Percentiles rank a stretch among this genome's conserved stretches.
These are phyloP conservation scores for Kitagawia praeruptora DNA, from an alignment of 129 eudicot species.

Conservation along the genomic window DNA sequence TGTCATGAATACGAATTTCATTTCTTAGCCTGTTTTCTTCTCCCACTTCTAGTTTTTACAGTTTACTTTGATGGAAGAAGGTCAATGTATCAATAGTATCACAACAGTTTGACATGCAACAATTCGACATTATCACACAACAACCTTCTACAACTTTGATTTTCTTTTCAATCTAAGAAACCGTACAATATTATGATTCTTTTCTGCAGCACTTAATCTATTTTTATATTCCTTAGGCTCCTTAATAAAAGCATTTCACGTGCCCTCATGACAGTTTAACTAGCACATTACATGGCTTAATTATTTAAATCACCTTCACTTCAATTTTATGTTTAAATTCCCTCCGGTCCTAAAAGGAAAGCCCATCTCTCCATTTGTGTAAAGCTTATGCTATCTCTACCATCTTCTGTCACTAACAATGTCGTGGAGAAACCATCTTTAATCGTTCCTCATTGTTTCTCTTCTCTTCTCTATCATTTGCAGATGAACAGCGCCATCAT, in stretches of 20 bases:
- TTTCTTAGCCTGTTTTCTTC: no score
- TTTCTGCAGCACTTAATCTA: not conserved
- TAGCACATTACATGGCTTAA: not conserved
- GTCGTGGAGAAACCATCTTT: not conserved
- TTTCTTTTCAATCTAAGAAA: not conserved
- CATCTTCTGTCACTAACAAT: slow-evolving; percentile 4
- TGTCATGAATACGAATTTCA: no score
- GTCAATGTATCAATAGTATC: no score
- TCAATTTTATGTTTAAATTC: not conserved
- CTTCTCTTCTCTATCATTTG: slow-evolving; percentile 25
- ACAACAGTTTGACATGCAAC: no score
- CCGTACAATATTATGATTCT: not conserved
- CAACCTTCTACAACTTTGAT: no score
- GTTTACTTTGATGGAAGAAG: no score
- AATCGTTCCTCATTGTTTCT: slow-evolving; percentile 8
- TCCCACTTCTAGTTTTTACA: no score
- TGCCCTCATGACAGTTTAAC: not conserved
- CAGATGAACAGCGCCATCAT: slow-evolving; percentile 49
- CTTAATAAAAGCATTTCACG: not conserved
- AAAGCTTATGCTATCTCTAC: not conserved
- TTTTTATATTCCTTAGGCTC: not conserved
- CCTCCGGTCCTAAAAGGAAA: not conserved
- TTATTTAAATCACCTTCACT: not conserved
- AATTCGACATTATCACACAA: no score
- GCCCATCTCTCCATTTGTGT: not conserved